phyloP scores from a whole-genome alignment of 164 flowering plant species.

The Umbilicus rupestris region DNA sequence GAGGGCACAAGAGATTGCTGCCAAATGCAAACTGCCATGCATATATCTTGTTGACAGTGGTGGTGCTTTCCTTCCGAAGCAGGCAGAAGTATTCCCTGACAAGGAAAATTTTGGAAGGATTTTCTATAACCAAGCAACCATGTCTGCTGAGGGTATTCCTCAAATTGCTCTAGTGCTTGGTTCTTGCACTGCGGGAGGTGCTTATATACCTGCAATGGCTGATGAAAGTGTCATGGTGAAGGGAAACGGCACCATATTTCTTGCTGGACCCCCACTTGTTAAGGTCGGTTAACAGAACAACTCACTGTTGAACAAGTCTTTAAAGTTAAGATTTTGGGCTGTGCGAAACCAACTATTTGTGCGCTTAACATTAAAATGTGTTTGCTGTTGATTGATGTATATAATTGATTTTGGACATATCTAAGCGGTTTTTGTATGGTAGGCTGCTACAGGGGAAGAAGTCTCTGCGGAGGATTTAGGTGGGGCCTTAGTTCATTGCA shows the following conservation, averaged over 20 bases:
- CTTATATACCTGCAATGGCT: constrained; percentile 99
- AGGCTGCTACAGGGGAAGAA: constrained; percentile 99
- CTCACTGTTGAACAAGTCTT: background rate
- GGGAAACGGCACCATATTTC: constrained; percentile 96
- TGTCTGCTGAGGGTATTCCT: constrained; percentile 89
- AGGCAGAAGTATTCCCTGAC: constrained; percentile 95
- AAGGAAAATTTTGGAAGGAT: constrained; percentile 90
- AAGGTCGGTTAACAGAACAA: constrained; percentile 53
- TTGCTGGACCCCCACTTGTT: constrained; percentile 96
- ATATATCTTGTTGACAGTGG: constrained; percentile 97
- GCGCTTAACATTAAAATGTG: background rate
- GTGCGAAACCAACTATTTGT: background rate
- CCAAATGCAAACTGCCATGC: constrained; percentile 79
- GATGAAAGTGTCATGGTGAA: constrained; percentile 98
- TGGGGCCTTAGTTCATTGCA: constrained; percentile 88
- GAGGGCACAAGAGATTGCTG: constrained; percentile 97
- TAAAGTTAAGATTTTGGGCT: background rate
- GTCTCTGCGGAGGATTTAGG: constrained; percentile 94
- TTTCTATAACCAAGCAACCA: constrained; percentile 80
- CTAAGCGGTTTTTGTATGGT: constrained; percentile 16
- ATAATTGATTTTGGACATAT: background rate
- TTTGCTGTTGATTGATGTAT: background rate
- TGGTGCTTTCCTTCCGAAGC: constrained; percentile 96
- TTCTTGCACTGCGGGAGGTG: constrained; percentile 99
- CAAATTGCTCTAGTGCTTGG: constrained; percentile 93